phyloP scores from a whole-genome alignment of 2,329 filamentous ascomycete species.

The Claviceps monticola region DNA sequence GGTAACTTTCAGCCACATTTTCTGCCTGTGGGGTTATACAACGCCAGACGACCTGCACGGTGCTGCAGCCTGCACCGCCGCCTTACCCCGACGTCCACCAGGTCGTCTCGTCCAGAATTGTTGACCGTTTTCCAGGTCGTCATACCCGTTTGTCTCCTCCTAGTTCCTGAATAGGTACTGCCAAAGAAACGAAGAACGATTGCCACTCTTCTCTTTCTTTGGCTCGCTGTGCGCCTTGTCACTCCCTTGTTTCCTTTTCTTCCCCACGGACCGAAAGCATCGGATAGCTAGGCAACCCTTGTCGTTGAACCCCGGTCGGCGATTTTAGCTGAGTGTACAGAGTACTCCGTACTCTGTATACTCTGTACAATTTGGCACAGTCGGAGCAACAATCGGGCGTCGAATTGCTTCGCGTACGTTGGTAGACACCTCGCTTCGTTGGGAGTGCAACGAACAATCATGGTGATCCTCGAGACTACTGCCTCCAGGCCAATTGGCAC shows the following conservation, averaged over 20 bases:
- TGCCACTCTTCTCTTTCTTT: neutral
- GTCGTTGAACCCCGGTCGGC: neutral
- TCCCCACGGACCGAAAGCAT: neutral
- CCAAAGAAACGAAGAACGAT: too few species aligned
- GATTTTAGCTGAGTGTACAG: neutral
- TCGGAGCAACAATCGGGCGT: neutral
- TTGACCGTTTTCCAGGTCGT: neutral
- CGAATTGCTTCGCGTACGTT: neutral
- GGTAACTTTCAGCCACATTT: neutral
- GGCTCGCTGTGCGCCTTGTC: neutral
- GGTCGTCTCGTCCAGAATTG: neutral
- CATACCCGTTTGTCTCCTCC: neutral
- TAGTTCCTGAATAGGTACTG: too few species aligned
- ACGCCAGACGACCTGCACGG: neutral
- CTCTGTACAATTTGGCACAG: neutral
- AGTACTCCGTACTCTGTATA: too few species aligned
- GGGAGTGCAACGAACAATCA: neutral
- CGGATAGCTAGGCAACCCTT: neutral
- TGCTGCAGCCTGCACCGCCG: neutral
- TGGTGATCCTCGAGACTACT: slow-evolving; percentile 10
- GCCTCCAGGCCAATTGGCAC: slow-evolving; percentile 6
- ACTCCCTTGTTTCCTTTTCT: slow-evolving; percentile 1
- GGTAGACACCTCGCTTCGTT: neutral
- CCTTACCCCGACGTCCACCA: neutral
- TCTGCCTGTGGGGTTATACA: neutral